These are phyloP conservation scores for Mortierella claussenii DNA, from an alignment of 192 early-diverging fungal species.

Conservation along the genomic window DNA sequence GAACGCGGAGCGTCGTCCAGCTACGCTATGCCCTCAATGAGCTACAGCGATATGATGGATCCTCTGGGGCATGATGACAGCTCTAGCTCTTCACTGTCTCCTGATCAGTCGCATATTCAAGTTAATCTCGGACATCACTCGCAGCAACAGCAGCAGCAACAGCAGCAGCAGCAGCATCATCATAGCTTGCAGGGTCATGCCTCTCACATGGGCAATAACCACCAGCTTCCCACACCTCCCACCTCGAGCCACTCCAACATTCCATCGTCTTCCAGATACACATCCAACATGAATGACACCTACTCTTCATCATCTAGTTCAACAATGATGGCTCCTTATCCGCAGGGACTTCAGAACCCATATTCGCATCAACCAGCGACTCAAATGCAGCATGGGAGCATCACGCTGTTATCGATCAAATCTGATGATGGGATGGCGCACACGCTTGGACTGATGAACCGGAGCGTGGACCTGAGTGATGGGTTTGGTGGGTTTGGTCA, in stretches of 20 bases:
- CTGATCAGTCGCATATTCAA: constrained; percentile 25
- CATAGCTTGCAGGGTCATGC: constrained; percentile 20
- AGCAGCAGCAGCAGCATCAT: constrained; percentile 13
- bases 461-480: constrained; percentile 2
- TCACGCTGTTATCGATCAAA: constrained; percentile 27
- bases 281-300: constrained; percentile 4
- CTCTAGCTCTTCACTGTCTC: constrained; percentile 34
- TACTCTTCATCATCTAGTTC: background rate
- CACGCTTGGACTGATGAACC: constrained; percentile 25
- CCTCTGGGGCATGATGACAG: constrained; percentile 22
- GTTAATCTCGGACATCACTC: constrained; percentile 12
- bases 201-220: background rate
- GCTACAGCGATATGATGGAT: constrained; percentile 44
- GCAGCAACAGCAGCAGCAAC: constrained; percentile 3
- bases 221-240: constrained; percentile 13
- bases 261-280: constrained; percentile 9
- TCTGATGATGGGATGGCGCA: constrained; percentile 26
- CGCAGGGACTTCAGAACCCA: constrained; percentile 3
- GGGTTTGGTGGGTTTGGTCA: constrained; percentile 8
- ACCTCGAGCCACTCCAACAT: constrained; percentile 11
- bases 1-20: background rate
- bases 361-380: constrained; percentile 23
- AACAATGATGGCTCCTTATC: constrained; percentile 8
- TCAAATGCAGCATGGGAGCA: constrained; percentile 20
- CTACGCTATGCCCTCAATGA: constrained; percentile 20